phyloP scores from a whole-genome alignment of 2,329 filamentous ascomycete species.

The Pochonia chlamydosporia region DNA sequence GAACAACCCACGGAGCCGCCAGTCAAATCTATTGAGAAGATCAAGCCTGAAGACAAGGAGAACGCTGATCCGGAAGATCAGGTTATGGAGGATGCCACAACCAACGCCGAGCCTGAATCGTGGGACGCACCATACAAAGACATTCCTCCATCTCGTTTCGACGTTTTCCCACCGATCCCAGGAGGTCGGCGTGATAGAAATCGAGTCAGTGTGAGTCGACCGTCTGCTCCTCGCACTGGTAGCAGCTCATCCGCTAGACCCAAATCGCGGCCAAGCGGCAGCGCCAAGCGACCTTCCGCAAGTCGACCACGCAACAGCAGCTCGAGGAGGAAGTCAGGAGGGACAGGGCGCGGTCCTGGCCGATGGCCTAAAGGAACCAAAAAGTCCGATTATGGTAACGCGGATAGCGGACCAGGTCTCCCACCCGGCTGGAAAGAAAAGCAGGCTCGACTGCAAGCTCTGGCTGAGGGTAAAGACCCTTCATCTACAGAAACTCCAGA shows the following conservation, averaged over 20 bases:
- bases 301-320: slow-evolving; percentile 35
- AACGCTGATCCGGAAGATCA: slow-evolving; percentile 19
- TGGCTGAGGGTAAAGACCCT: slow-evolving; percentile 12
- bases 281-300: slow-evolving; percentile 23
- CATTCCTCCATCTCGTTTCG: slow-evolving; percentile 67
- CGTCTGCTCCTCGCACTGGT: slow-evolving; percentile 28
- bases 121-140: slow-evolving; percentile 45
- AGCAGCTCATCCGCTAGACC: slow-evolving; percentile 33
- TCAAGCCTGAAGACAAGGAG: slow-evolving; percentile 26
- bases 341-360: slow-evolving; percentile 58
- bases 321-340: slow-evolving; percentile 50
- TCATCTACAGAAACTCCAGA: slow-evolving; percentile 12
- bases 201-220: slow-evolving; percentile 35
- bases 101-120: slow-evolving; percentile 19
- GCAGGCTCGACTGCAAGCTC: slow-evolving; percentile 13
- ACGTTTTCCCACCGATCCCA: slow-evolving; percentile 66
- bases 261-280: slow-evolving; percentile 29
- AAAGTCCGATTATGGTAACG: slow-evolving; percentile 63
- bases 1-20: slow-evolving; percentile 17
- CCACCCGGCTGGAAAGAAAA: slow-evolving; percentile 49
- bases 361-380: slow-evolving; percentile 64
- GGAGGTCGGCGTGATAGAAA: slow-evolving; percentile 43
- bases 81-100: slow-evolving; percentile 19
- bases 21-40: slow-evolving; percentile 24
- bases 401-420: slow-evolving; percentile 57